phyloP scores from a whole-genome alignment of 164 flowering plant genomes.

The Vitis cinerea region DNA sequence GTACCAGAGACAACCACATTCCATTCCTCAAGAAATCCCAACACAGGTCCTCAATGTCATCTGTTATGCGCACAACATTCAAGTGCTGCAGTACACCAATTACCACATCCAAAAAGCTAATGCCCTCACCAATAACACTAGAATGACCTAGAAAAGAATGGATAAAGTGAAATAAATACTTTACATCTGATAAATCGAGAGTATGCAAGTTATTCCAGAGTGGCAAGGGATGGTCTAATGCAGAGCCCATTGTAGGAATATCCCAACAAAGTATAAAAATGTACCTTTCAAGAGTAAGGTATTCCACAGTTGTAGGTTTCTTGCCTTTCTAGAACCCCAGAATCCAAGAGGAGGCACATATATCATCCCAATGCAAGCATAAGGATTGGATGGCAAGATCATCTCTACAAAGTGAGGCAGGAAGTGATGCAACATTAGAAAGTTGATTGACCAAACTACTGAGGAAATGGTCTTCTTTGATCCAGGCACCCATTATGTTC shows the following conservation, averaged over 20 bases:
- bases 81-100: conserved; percentile 49
- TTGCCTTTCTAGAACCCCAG: conserved; percentile 73
- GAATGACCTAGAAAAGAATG: conserved; percentile 40
- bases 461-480: conserved; percentile 44
- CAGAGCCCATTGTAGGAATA: conserved; percentile 37
- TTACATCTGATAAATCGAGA: conserved; percentile 40
- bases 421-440: conserved; percentile 50
- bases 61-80: conserved; percentile 21
- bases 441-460: conserved; percentile 55
- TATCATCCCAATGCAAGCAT: too few relatives aligned
- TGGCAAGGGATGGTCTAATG: conserved; percentile 26
- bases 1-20: too few relatives aligned
- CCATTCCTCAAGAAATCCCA: conserved; percentile 51
- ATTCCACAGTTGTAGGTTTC: conserved; percentile 61
- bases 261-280: conserved; percentile 83
- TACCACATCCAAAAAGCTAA: conserved; percentile 34
- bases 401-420: conserved; percentile 45
- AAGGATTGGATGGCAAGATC: conserved; percentile 23
- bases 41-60: conserved; percentile 36
- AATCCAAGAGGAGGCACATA: conserved; percentile 27
- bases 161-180: conserved; percentile 47
- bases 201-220: conserved; percentile 13
- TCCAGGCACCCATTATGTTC: conserved; percentile 38
- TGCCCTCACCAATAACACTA: conserved; percentile 16
- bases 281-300: conserved; percentile 81